Evolutionary conservation across 805 yeast species (phyloP), one percentile per base, ranked within the genome.

Genomic region (Cephaloascus fragrans): DNA sequence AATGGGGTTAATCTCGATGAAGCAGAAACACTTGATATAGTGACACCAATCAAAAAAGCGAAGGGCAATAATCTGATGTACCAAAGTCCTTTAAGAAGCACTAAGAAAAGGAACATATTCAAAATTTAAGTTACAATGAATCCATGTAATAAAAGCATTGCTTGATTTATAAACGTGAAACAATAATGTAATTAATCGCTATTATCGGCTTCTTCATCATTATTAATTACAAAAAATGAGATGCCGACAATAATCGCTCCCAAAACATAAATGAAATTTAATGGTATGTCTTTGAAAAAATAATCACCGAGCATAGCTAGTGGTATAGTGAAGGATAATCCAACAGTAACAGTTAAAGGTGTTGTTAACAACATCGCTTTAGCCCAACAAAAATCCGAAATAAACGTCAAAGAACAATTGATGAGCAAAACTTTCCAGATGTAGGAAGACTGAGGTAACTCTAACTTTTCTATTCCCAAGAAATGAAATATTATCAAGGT

Each of bases 371-470:
- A 69, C 76, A 89, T 93, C 0, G 97, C 95, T 45, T 86, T 77
- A 26, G 95, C 96, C 98, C 98, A 93, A 51, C 94, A 79, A 49
- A 82, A 88, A 56, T 93, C 98, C 32, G 95, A 82, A 14, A 89
- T 59, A 47, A 93, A 81, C 1, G 96, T 87, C 33, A 87, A 77
- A 28, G 75, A 51, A 42, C 89, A 83, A 56, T 93, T 93, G 36
- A 76, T 44, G 0, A 71, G 37, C 4, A 90, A 61, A 3, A 88
- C 64, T 1, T 59, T 41, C 51, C 78, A 62, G 3, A 82, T 75
- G 31, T 66, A 64, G 0, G 61, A 44, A 2, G 73, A 58, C 0
- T 69, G 64, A 1, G 97, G 97, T 34, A 82, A 50, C 49, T 76
- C 88, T 44, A 93, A 80, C 6, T 56, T 59, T 57, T 93, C 98